phyloP scores from a whole-genome alignment of 768 basidiomycete genomes.

The Dentipellis sp. region DNA sequence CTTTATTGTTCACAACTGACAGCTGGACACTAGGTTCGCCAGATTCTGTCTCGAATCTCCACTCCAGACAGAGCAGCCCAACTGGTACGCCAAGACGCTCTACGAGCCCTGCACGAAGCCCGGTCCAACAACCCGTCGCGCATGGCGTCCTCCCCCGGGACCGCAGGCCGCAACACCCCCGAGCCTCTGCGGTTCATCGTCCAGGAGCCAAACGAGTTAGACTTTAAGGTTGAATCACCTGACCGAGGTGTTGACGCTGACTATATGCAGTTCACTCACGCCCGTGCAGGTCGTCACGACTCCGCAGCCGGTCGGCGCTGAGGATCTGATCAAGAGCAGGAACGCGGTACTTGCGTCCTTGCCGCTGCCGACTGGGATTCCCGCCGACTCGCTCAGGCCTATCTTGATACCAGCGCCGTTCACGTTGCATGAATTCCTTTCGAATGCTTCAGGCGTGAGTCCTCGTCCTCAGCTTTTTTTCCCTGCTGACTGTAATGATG shows the following conservation, averaged over 20 bases:
- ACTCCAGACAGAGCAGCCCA: slow-evolving; percentile 11
- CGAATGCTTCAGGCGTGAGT: slow-evolving; percentile 47
- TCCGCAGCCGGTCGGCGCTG: slow-evolving; percentile 4
- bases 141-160: slow-evolving; percentile 4
- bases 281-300: background rate
- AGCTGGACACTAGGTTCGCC: background rate
- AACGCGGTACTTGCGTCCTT: slow-evolving; percentile 47
- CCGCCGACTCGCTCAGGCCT: slow-evolving; percentile 59
- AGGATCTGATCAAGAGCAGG: slow-evolving; percentile 37
- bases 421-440: slow-evolving; percentile 63
- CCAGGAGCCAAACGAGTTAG: slow-evolving; percentile 11
- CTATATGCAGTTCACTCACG: background rate
- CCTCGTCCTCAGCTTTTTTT: background rate
- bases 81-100: slow-evolving; percentile 12
- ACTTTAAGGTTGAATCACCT: slow-evolving; percentile 3
- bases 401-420: slow-evolving; percentile 56
- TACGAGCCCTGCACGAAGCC: slow-evolving; percentile 14
- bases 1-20: background rate
- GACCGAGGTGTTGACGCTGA: background rate
- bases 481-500: slow-evolving; percentile 4
- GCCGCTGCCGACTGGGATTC: slow-evolving; percentile 54
- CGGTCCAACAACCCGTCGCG: slow-evolving; percentile 10
- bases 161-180: background rate
- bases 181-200: slow-evolving; percentile 7
- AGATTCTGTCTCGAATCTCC: slow-evolving; percentile 1